These are phyloP conservation scores for Fusarium nanum DNA, from an alignment of 2,329 filamentous ascomycete genomes.

Conservation along the genomic window DNA sequence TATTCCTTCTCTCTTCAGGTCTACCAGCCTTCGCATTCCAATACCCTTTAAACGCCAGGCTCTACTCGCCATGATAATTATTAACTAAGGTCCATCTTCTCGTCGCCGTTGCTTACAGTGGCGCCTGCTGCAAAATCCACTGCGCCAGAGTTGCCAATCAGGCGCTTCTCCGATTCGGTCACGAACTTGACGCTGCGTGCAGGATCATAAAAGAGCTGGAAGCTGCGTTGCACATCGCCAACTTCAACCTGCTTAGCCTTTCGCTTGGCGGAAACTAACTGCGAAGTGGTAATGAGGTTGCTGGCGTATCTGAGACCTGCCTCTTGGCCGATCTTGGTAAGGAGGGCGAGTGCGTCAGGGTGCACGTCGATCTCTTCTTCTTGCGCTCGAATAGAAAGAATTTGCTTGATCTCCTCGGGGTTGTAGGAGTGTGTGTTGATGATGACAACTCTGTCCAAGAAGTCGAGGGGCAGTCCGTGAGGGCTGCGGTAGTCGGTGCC, in stretches of 20 bases:
- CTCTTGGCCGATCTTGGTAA: constrained; percentile 96
- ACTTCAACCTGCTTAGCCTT: constrained; percentile 85
- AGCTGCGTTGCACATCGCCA: constrained; percentile 92
- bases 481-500: constrained; percentile 94
- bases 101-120: constrained; percentile 53
- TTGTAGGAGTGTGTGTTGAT: constrained; percentile 91
- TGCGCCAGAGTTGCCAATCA: constrained; percentile 87
- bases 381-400: constrained; percentile 89
- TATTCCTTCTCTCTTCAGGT: constrained; percentile 37
- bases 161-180: constrained; percentile 86
- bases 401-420: constrained; percentile 88
- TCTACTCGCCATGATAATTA: constrained; percentile 44
- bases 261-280: constrained; percentile 87
- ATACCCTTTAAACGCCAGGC: constrained; percentile 49
- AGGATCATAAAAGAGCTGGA: constrained; percentile 93
- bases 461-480: constrained; percentile 93
- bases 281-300: constrained; percentile 95
- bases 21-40: constrained; percentile 29
- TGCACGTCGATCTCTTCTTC: constrained; percentile 96
- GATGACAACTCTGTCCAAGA: constrained; percentile 95
- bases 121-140: constrained; percentile 73
- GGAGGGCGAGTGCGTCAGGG: constrained; percentile 87
- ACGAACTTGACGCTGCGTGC: constrained; percentile 91
- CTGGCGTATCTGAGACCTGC: constrained; percentile 94
- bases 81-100: constrained; percentile 61